Evolutionary conservation across 2,329 filamentous ascomycete species (phyloP).

Genomic region (Nectriaceae sp.): DNA sequence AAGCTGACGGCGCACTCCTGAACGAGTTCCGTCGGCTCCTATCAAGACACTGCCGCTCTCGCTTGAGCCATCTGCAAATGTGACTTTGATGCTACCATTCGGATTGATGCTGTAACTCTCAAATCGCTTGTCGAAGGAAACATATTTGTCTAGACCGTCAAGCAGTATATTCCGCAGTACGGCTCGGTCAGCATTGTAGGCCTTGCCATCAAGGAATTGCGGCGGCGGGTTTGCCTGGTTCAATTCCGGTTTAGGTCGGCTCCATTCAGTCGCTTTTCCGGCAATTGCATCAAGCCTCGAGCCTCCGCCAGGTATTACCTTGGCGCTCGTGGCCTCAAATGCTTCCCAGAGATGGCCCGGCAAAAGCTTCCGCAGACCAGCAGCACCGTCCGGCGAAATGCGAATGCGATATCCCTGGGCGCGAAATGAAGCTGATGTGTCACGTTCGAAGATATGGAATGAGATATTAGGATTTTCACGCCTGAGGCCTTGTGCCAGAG

Average conservation of each 20-base stretch:
- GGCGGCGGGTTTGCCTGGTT: not conserved
- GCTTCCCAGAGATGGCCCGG: conserved; percentile 13
- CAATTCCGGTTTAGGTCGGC: not conserved
- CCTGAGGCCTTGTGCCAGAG: conserved; percentile 17
- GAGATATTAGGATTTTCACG: conserved; percentile 10
- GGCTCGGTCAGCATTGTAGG: conserved; percentile 19
- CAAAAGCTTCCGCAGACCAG: conserved; percentile 13
- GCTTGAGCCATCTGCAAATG: conserved; percentile 14
- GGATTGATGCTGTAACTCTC: conserved; percentile 8
- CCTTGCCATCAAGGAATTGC: conserved; percentile 11
- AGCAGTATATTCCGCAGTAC: conserved; percentile 18
- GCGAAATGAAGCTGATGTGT: conserved; percentile 15
- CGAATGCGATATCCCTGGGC: conserved; percentile 23
- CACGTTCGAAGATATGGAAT: conserved; percentile 20
- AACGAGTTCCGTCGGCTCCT: conserved; percentile 18
- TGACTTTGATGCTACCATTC: conserved; percentile 13
- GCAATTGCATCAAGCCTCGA: conserved; percentile 4
- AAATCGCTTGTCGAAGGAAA: conserved; percentile 16
- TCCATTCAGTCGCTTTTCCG: conserved; percentile 2
- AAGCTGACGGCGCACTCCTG: conserved; percentile 12
- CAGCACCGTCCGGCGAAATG: conserved; percentile 20
- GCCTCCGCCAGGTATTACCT: conserved; percentile 8
- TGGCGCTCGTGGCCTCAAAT: conserved; percentile 15
- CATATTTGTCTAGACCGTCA: conserved; percentile 12
- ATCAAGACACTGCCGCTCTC: conserved; percentile 15